Base-by-base conservation (phyloP, 768 basidiomycete genomes). In the Suillus subalutaceus region DNA sequence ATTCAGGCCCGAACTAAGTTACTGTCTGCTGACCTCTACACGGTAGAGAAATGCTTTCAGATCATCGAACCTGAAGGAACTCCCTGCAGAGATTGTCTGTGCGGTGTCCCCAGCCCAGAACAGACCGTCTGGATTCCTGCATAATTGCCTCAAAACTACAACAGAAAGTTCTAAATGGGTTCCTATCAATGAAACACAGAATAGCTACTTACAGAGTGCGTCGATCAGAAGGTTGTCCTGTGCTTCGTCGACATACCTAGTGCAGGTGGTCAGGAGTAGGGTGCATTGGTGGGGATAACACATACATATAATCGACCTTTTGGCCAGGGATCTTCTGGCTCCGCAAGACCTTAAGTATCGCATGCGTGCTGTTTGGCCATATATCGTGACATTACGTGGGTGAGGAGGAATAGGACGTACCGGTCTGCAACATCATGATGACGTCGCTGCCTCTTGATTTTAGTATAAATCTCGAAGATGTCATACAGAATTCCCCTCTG, bases 21-120 rank as follows among this genome's bases (percentile, higher is more conserved):
- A 64, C 20, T 35, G 30, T 12, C 12, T 20, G 23, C 75, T 52
- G 63, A 89, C 91, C 78, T 92, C 90, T 1, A 87, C 72, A 53
- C 88, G 81, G 65, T 83, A 86, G 37, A 90, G 68, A 68, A 90
- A 90, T 0, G 91, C 85, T 72, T 88, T 91, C 61, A 93, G 72
- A 53, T 91, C 89, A 63, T 89, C 79, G 72, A 93, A 93, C 12
- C 87, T 79, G 69, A 93, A 93, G 0, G 89, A 83, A 67, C 88
- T 90, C 3, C 91, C 91, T 0, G 85, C 83, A 0, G 89, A 87
- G 46, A 93, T 92, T 0, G 91, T 90, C 68, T 93, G 91, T 0
- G 91, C 90, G 0, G 91, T 92, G 71, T 93, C 91, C 0, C 92
- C 91, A 2, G 90, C 91, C 89, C 90, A 92, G 67, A 92, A 89